phyloP scores from a whole-genome alignment of 2,329 filamentous ascomycete genomes.

The Fusarium mangiferae region DNA sequence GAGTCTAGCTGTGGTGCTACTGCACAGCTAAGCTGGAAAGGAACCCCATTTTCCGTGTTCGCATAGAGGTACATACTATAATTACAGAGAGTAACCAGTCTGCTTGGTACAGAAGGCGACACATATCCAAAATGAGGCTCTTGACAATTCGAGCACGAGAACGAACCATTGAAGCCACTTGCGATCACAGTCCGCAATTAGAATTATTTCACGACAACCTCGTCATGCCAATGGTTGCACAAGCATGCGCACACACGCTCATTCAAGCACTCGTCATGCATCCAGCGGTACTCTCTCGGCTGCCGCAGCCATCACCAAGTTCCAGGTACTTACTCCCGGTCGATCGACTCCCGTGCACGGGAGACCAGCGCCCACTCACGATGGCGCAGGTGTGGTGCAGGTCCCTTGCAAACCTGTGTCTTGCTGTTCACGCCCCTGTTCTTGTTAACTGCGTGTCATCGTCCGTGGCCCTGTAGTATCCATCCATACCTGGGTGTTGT shows the following conservation, averaged over 20 bases:
- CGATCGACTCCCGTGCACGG: slow-evolving; percentile 31
- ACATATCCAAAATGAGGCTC: not conserved
- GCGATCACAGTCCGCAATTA: slow-evolving; percentile 3
- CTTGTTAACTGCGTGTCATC: slow-evolving; percentile 41
- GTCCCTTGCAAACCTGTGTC: slow-evolving; percentile 21
- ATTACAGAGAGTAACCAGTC: not conserved
- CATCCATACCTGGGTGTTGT: slow-evolving; percentile 19
- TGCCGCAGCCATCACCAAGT: slow-evolving; percentile 27
- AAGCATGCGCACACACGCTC: not conserved
- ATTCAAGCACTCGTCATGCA: slow-evolving; percentile 19
- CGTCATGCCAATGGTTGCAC: slow-evolving; percentile 6
- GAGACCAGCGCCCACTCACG: slow-evolving; percentile 18
- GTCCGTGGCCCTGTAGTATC: slow-evolving; percentile 21
- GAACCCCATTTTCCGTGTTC: slow-evolving; percentile 2
- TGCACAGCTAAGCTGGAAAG: slow-evolving; percentile 1
- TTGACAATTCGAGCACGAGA: not conserved
- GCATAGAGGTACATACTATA: not conserved
- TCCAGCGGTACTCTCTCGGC: slow-evolving; percentile 32
- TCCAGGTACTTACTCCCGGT: slow-evolving; percentile 22
- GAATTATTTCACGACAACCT: slow-evolving; percentile 5
- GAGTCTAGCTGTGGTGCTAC: slow-evolving; percentile 20
- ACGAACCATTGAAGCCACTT: slow-evolving; percentile 16
- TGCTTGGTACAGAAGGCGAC: not conserved
- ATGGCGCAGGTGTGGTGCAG: slow-evolving; percentile 1
- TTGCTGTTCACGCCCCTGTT: slow-evolving; percentile 16